Percentiles rank a stretch among this genome's conserved stretches.
Evolutionary conservation across 371 early-diverging fungal genomes (phyloP).

Genomic region (Quaeritorhiza haematococci): DNA sequence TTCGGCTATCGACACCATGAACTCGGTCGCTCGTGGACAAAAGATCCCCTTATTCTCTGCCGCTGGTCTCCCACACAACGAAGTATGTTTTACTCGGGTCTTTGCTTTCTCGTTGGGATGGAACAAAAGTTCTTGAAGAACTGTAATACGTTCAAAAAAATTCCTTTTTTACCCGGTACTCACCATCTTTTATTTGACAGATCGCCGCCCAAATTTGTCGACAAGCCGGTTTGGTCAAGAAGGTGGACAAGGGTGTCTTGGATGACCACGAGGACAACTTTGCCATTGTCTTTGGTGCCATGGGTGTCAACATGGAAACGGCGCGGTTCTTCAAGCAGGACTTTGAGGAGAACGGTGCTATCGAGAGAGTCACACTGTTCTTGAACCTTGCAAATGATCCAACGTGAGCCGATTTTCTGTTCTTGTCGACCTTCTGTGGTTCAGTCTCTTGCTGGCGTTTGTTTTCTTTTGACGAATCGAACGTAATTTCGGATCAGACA

Average conservation of each 20-base stretch:
- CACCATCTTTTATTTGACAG: constrained; percentile 27
- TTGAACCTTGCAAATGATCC: constrained; percentile 99
- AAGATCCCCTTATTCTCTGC: constrained; percentile 99
- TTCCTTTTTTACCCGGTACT: background rate
- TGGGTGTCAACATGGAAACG: constrained; percentile 99
- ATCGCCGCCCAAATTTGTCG: constrained; percentile 99
- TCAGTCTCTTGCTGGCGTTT: constrained; percentile 6
- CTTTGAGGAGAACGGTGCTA: constrained; percentile 99
- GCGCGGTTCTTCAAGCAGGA: constrained; percentile 99
- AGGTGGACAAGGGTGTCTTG: constrained; percentile 86
- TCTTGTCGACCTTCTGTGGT: background rate
- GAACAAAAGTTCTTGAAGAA: background rate
- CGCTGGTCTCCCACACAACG: constrained; percentile 99
- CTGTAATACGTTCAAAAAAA: background rate
- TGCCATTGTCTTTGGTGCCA: constrained; percentile 99
- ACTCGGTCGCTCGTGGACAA: constrained; percentile 99
- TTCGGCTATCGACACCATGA: constrained; percentile 99
- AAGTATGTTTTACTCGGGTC: constrained; percentile 56
- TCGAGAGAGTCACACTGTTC: constrained; percentile 98
- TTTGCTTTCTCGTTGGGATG: background rate
- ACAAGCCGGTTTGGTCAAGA: constrained; percentile 98
- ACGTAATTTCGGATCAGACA: no score
- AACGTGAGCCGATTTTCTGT: constrained; percentile 60
- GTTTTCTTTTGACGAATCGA: no score
- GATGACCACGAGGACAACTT: constrained; percentile 99